phyloP scores from a whole-genome alignment of 371 early-diverging fungal species.

The Furculomyces boomerangus region DNA sequence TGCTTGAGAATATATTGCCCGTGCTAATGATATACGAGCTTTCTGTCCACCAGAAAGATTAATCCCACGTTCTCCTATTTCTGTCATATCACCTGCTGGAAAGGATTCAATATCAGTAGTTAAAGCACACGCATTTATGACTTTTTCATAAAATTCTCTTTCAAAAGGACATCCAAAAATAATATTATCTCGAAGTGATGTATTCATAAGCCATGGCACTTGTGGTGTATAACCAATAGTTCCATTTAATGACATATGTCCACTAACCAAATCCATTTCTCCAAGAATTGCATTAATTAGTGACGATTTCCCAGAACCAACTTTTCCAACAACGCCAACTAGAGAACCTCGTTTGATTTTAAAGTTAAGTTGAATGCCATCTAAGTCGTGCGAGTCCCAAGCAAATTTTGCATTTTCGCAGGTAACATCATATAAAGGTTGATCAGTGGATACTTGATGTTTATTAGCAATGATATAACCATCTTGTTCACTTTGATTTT shows the following conservation, averaged over 20 bases:
- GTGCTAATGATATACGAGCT: constrained; percentile 27
- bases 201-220: constrained; percentile 31
- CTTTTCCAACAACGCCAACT: constrained; percentile 67
- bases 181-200: neutral
- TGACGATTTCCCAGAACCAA: constrained; percentile 87
- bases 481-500: neutral
- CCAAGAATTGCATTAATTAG: constrained; percentile 76
- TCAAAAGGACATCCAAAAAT: constrained; percentile 31
- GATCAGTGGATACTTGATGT: too few species aligned
- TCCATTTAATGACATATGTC: constrained; percentile 24
- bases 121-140: constrained; percentile 28
- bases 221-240: constrained; percentile 25
- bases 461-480: too few species aligned
- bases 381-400: neutral
- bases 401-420: neutral
- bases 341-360: constrained; percentile 42
- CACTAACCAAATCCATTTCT: constrained; percentile 55
- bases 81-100: constrained; percentile 37
- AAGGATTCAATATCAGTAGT: constrained; percentile 34
- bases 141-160: constrained; percentile 20
- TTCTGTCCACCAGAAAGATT: constrained; percentile 38
- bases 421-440: neutral
- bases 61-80: constrained; percentile 29
- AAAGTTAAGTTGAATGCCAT: constrained; percentile 14
- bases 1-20: constrained; percentile 41